These are phyloP conservation scores for Wickerhamomyces mucosus DNA, from an alignment of 805 yeast genomes.

Conservation along the genomic window DNA sequence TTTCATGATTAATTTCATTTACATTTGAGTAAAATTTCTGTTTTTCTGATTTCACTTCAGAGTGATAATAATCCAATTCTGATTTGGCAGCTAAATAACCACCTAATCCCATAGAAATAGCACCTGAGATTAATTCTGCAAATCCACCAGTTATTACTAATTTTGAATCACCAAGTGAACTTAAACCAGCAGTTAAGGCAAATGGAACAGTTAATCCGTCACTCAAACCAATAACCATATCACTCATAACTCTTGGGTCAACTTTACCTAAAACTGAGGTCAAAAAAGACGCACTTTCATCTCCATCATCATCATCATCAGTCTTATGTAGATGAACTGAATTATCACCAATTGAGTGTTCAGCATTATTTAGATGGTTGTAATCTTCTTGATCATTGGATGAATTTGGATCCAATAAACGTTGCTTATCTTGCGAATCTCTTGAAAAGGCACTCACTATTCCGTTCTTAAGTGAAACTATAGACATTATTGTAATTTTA, in stretches of 20 bases:
- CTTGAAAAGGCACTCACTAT: slow-evolving; percentile 11
- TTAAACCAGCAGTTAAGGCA: slow-evolving; percentile 93
- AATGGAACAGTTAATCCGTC: slow-evolving; percentile 98
- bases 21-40: slow-evolving; percentile 55
- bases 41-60: slow-evolving; percentile 66
- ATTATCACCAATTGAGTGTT: slow-evolving; percentile 4
- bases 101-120: slow-evolving; percentile 96
- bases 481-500: slow-evolving; percentile 10
- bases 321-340: slow-evolving; percentile 2
- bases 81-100: slow-evolving; percentile 93
- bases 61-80: slow-evolving; percentile 66
- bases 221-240: slow-evolving; percentile 83
- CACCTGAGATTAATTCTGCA: slow-evolving; percentile 95
- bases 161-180: slow-evolving; percentile 81
- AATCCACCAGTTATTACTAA: slow-evolving; percentile 95
- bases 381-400: slow-evolving; percentile 6
- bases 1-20: slow-evolving; percentile 60
- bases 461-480: slow-evolving; percentile 19
- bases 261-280: slow-evolving; percentile 38
- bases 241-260: slow-evolving; percentile 92
- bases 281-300: slow-evolving; percentile 2
- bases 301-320: slow-evolving; percentile 4
- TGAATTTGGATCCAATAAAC: slow-evolving; percentile 9
- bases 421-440: slow-evolving; percentile 4
- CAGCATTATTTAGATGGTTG: slow-evolving; percentile 10